phyloP scores from a whole-genome alignment of 2,329 filamentous ascomycete genomes.

The Zasmidium cellare region DNA sequence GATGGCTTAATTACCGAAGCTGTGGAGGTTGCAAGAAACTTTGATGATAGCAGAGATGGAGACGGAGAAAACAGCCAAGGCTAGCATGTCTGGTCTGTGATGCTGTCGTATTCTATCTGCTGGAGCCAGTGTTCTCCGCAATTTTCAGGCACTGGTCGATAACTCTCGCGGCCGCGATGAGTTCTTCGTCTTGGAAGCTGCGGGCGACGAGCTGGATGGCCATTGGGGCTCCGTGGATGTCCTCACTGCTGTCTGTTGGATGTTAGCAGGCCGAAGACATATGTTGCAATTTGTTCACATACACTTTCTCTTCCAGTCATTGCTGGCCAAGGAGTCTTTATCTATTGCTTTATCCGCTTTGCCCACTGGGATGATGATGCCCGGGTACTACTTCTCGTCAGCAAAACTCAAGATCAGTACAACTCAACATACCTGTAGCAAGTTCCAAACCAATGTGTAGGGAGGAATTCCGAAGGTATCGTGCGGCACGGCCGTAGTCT shows the following conservation, averaged over 20 bases:
- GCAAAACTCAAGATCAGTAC: too few species aligned
- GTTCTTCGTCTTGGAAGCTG: slow-evolving; percentile 16
- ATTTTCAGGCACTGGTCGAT: slow-evolving; percentile 10
- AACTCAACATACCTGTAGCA: slow-evolving; percentile 9
- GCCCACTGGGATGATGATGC: slow-evolving; percentile 15
- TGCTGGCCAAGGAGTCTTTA: slow-evolving; percentile 10
- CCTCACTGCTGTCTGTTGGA: slow-evolving; percentile 8
- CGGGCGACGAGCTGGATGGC: slow-evolving; percentile 18
- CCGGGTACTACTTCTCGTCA: slow-evolving; percentile 6
- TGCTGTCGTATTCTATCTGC: background rate
- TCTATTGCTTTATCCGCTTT: slow-evolving; percentile 14
- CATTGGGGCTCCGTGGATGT: slow-evolving; percentile 16
- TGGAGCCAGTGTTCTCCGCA: background rate
- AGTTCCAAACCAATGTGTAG: slow-evolving; percentile 54
- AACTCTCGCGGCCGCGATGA: slow-evolving; percentile 12
- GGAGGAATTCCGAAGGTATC: slow-evolving; percentile 50
- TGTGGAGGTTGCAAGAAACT: background rate
- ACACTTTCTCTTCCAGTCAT: slow-evolving; percentile 4
- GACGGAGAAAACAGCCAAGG: background rate
- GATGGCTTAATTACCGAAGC: too few species aligned
- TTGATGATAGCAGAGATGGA: background rate
- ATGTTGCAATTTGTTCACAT: background rate
- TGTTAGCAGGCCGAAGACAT: background rate
- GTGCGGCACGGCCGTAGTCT: slow-evolving; percentile 53
- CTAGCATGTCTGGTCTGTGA: background rate